Evolutionary conservation across 1,284 basidiomycete genomes (phyloP).

Genomic region (Pseudozyma pruni): DNA sequence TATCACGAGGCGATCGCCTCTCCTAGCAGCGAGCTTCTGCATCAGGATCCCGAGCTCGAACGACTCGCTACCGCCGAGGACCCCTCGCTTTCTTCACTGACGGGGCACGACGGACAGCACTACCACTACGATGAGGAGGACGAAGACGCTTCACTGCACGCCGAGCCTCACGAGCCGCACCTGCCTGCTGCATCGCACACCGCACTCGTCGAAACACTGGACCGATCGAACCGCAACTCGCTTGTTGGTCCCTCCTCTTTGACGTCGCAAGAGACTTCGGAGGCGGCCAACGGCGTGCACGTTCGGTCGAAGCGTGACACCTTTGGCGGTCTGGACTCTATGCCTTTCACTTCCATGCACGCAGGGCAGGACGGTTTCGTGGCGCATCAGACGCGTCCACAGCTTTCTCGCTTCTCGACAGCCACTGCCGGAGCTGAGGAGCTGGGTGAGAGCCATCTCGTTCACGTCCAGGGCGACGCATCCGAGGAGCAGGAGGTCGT

Average conservation of each 20-base stretch:
- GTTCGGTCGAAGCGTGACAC: constrained; percentile 27
- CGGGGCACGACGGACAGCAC: constrained; percentile 6
- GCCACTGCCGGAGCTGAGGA: constrained; percentile 12
- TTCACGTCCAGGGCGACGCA: constrained; percentile 7
- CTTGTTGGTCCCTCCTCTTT: neutral
- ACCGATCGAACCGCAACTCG: constrained; percentile 18
- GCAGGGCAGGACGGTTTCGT: constrained; percentile 1
- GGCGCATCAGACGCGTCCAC: constrained; percentile 12
- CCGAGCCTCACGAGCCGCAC: constrained; percentile 18
- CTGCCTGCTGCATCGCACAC: constrained; percentile 27
- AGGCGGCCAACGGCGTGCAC: neutral
- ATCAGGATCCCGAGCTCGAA: constrained; percentile 5
- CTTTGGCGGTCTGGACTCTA: constrained; percentile 31
- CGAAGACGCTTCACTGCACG: constrained; percentile 26
- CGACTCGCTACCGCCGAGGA: constrained; percentile 18
- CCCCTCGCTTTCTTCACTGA: constrained; percentile 16
- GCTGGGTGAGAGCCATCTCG: neutral
- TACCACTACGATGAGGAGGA: constrained; percentile 16
- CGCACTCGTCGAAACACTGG: constrained; percentile 28
- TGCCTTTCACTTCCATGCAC: constrained; percentile 1
- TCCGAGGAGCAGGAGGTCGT: constrained; percentile 30
- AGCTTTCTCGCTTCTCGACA: constrained; percentile 30
- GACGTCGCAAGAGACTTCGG: neutral
- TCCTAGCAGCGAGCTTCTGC: constrained; percentile 33
- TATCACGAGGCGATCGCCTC: constrained; percentile 33